Percentiles rank a stretch among this genome's conserved stretches.
These are phyloP conservation scores for Periglandula ipomoeae DNA, from an alignment of 2,329 filamentous ascomycete genomes.

Conservation along the genomic window DNA sequence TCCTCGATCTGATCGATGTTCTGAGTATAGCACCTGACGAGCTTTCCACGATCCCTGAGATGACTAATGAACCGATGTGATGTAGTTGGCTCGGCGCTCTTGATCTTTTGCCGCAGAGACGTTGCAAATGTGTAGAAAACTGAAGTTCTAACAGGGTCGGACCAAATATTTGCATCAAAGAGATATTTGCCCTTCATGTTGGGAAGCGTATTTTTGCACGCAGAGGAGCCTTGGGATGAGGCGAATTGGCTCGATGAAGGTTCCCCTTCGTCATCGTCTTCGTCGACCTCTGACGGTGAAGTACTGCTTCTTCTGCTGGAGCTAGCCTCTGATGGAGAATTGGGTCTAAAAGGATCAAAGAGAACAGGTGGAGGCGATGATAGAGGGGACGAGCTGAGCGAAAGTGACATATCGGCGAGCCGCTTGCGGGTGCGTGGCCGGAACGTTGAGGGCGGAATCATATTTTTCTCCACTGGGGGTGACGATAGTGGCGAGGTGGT, in stretches of 20 bases:
- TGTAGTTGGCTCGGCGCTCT: slow-evolving; percentile 51
- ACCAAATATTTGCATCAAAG: slow-evolving; percentile 63
- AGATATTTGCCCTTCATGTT: slow-evolving; percentile 63
- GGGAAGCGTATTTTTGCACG: slow-evolving; percentile 31
- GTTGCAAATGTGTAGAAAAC: slow-evolving; percentile 67
- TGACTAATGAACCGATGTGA: slow-evolving; percentile 62
- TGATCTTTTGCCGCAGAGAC: slow-evolving; percentile 54
- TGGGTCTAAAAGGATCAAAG: slow-evolving; percentile 40
- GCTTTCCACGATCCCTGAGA: slow-evolving; percentile 55
- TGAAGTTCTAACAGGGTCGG: slow-evolving; percentile 56
- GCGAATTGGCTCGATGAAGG: slow-evolving; percentile 28
- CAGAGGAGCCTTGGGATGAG: slow-evolving; percentile 29
- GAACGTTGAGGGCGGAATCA: slow-evolving; percentile 17
- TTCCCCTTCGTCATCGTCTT: slow-evolving; percentile 28
- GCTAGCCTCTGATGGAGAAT: slow-evolving; percentile 26
- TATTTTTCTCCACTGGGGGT: slow-evolving; percentile 24
- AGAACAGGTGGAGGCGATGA: slow-evolving; percentile 46
- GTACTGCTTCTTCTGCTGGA: slow-evolving; percentile 27
- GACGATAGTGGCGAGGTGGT: slow-evolving; percentile 29
- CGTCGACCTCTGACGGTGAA: slow-evolving; percentile 34
- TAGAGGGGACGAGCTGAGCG: slow-evolving; percentile 41
- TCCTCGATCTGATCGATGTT: slow-evolving; percentile 69
- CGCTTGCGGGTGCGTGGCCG: slow-evolving; percentile 14
- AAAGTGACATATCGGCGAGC: slow-evolving; percentile 14
- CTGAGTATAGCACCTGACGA: slow-evolving; percentile 65